Base-by-base conservation (phyloP, 805 yeast species). In the Starmerella sirachaensis region DNA sequence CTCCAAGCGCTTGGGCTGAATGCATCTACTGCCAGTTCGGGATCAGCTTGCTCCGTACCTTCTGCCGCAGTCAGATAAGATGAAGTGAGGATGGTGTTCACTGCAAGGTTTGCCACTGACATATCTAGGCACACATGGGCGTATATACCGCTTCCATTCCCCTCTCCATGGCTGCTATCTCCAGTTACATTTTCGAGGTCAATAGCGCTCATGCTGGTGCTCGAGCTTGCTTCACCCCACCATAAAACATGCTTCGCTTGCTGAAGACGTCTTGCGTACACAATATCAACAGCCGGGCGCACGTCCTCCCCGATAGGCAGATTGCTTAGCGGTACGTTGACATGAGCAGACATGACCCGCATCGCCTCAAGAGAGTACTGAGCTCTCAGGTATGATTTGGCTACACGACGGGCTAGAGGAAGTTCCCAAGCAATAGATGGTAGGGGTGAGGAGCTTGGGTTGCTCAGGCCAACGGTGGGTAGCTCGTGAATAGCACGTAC, bases 311-410 rank as follows among this genome's bases (percentile, higher is more conserved):
- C 41, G n/a, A 75, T 65, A 45, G 74, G 76, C 46, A 88, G 60
- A 52, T 91, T 88, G 54, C 97, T 83, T 24, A 91, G 54, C 2
- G 98, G 98, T 34, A 91, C 70, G 38, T 78, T 76, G 28, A 88
- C 73, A 53, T 78, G 83, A 41, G 69, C 67, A 0, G 96, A 68
- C 37, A 83, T 56, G 0, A 73, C 63, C 14, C 76, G 66, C 59
- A 83, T 64, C 49, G 78, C 77, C 26, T 67, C 64, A 20, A 85
- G 53, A 81, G 94, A 78, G 1, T 75, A 63, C 0, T 91, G 79
- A 31, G 85, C 60, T 0, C 82, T 74, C 31, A 88, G 65, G 55
- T 75, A 74, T 46, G 80, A 85, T 48, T 76, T 77, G 29, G 77
- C 65, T 4, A 83, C 62, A 45, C 83, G 63, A 45, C 74, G 76